These are phyloP conservation scores for Carex pumila DNA, from an alignment of 176 grass and related monocot genomes.

Conservation along the genomic window DNA sequence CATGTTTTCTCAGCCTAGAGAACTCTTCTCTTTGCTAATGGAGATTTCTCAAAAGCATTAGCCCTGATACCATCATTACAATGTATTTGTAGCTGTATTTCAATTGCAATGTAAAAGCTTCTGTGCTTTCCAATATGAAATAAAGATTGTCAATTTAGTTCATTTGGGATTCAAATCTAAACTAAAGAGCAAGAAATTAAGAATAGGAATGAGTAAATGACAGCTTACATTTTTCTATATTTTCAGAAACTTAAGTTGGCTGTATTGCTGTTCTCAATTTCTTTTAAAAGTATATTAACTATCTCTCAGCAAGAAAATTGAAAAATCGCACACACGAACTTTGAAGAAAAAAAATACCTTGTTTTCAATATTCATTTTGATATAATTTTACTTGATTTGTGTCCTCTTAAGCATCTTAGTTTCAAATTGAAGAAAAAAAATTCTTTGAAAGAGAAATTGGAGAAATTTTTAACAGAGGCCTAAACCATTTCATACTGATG, in stretches of 20 bases:
- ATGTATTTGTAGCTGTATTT: background rate
- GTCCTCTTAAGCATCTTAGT: too few relatives aligned
- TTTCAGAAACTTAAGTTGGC: background rate
- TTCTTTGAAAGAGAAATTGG: too few relatives aligned
- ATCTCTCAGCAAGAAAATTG: too few relatives aligned
- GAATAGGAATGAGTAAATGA: background rate
- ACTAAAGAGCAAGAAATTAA: background rate
- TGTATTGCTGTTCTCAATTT: background rate
- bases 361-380: too few relatives aligned
- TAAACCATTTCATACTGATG: too few relatives aligned
- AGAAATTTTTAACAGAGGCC: too few relatives aligned
- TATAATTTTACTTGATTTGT: too few relatives aligned
- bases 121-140: background rate
- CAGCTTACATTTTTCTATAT: background rate
- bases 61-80: too few relatives aligned
- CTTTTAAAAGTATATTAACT: too few relatives aligned
- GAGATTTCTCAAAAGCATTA: background rate
- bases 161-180: background rate
- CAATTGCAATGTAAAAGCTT: background rate
- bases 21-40: slow-evolving; percentile 29
- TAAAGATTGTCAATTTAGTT: background rate
- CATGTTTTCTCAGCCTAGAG: slow-evolving; percentile 38
- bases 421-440: too few relatives aligned
- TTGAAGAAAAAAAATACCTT: too few relatives aligned
- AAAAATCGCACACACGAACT: too few relatives aligned